Conservation (phyloP, 179 eudicot species). For the Beta macrorhiza region DNA sequence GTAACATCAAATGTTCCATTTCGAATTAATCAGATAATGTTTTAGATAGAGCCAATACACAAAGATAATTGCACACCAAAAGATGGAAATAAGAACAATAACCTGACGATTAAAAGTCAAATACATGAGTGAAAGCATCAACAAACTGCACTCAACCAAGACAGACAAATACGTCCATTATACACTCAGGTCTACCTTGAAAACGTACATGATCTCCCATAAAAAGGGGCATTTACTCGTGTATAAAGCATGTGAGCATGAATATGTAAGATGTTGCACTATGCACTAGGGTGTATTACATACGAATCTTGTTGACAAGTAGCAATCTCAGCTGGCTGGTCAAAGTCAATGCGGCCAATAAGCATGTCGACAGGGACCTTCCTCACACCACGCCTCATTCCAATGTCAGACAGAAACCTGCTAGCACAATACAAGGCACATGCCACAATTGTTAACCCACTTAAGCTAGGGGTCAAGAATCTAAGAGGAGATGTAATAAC, state of each 20-base stretch:
- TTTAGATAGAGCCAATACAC: neutral
- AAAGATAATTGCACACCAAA: conserved; percentile 1
- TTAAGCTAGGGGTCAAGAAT: conserved; percentile 50
- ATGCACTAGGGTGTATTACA: too few species aligned
- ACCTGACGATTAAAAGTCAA: neutral
- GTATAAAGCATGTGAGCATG: too few species aligned
- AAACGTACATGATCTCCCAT: too few species aligned
- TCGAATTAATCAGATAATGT: neutral
- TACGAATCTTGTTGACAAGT: conserved; percentile 15
- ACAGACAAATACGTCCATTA: neutral
- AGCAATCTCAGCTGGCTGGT: conserved; percentile 17
- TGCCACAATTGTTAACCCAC: conserved; percentile 52
- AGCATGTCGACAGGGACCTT: conserved; percentile 68
- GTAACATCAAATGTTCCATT: neutral
- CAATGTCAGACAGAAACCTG: conserved; percentile 67
- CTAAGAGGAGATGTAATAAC: conserved; percentile 63
- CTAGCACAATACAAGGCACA: conserved; percentile 60
- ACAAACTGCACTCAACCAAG: neutral
- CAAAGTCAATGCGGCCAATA: conserved; percentile 25
- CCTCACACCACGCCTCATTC: conserved; percentile 64
- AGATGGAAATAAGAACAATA: neutral
- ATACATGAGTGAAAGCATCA: neutral
- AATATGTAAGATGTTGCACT: too few species aligned
- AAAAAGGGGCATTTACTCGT: too few species aligned
- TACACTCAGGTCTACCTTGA: too few species aligned